phyloP scores from a whole-genome alignment of 495 filamentous ascomycete genomes.

The Trichoderma orchidacearum region DNA sequence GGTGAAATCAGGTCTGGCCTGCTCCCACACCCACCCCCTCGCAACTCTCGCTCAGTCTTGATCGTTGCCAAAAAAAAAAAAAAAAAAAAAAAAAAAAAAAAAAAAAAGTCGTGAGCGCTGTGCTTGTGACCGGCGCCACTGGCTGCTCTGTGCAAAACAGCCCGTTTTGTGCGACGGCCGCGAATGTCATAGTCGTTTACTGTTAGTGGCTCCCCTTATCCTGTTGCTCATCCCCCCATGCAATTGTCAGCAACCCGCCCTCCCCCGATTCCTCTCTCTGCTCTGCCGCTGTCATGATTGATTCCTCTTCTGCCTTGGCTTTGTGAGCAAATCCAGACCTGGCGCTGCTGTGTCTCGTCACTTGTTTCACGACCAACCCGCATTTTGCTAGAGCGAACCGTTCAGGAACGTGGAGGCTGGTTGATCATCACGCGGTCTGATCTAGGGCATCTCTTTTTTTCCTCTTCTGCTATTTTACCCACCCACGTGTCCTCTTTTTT shows the following conservation, averaged over 20 bases:
- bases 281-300: no score
- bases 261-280: no score
- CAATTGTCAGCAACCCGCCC: no score
- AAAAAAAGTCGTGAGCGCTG: neutral
- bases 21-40: no score
- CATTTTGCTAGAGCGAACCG: neutral
- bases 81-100: no score
- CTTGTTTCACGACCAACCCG: neutral
- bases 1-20: no score
- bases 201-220: neutral
- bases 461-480: neutral
- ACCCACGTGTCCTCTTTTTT: neutral
- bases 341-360: neutral
- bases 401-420: conserved; percentile 1
- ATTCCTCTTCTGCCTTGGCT: neutral
- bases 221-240: neutral
- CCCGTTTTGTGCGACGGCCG: no score
- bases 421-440: neutral
- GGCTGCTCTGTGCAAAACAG: neutral
- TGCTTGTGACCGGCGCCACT: neutral
- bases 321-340: neutral
- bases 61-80: no score
- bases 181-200: no score
- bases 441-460: neutral
- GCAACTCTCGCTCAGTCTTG: no score